Evolutionary conservation across 169 alveolate genomes (phyloP), one percentile per base, ranked within the genome.

Genomic region (Perkinsus chesapeaki): DNA sequence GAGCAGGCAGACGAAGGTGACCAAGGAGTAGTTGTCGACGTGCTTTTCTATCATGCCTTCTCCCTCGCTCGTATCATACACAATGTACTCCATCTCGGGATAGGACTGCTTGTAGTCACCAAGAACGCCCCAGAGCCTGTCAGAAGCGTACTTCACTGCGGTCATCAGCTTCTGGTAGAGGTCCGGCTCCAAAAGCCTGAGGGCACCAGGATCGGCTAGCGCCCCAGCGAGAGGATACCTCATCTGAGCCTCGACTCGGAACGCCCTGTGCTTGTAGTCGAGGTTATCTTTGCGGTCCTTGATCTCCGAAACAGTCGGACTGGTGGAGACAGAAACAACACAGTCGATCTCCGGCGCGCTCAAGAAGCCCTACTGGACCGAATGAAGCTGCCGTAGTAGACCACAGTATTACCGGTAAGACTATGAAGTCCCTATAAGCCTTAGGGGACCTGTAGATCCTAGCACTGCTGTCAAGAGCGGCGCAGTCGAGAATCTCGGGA

Each of bases 21-120:
- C 60, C 73, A 91, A 39, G 12, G 82, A 39, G 93, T 91, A 47
- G 73, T 91, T 91, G 37, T 91, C 93, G 47, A 91, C 93, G 39
- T 91, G 93, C 93, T 91, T 48, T 39, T 91, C 93, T 27, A 91
- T 91, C 72, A 19, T 39, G 60, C 92, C 92, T 3, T n/a, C 93
- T 10, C 39, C 34, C 39, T 38, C n/a, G 47, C 93, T 39, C 39
- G 93, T 91, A 39, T 91, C 93, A n/a, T 91, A 91, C 27, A 91
- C 93, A 36, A 91, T 91, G 73, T 91, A 91, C 73, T 91, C 93
- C 82, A 91, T 47, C 73, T 91, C 93, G 3, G 93, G 93, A n/a
- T 91, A 91, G 47, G 93, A 39, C 37, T 60, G 82, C 82, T 60
- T 34, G 82, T 60, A 60, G 37, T 60, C 82, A 16, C 27, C 82